These are phyloP conservation scores for Primulina tabacum DNA, from an alignment of 257 asterid species.

Conservation along the genomic window DNA sequence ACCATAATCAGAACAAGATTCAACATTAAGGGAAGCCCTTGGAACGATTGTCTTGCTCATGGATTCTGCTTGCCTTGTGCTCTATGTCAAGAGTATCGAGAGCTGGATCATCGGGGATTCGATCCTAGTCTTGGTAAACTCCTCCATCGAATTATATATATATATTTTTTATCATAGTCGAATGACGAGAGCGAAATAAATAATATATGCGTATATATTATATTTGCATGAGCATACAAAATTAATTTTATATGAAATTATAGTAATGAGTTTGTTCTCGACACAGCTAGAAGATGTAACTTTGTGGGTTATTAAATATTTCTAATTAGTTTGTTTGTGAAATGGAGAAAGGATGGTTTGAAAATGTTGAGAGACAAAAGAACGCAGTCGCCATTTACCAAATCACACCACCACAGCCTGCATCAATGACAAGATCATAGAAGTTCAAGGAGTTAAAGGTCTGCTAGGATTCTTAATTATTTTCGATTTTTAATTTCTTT, in stretches of 20 bases:
- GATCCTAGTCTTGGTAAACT: conserved; percentile 32
- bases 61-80: conserved; percentile 24
- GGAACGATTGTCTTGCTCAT: conserved; percentile 30
- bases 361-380: conserved; percentile 29
- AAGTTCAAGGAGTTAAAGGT: neutral
- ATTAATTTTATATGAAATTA: too few relatives aligned
- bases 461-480: too few relatives aligned
- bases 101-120: conserved; percentile 33
- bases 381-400: conserved; percentile 27
- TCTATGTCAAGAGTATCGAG: conserved; percentile 35
- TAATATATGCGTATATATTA: too few relatives aligned
- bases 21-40: conserved; percentile 25
- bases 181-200: too few relatives aligned
- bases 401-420: conserved; percentile 27
- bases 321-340: neutral
- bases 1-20: conserved; percentile 27
- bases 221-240: too few relatives aligned
- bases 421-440: neutral
- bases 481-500: too few relatives aligned
- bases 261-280: too few relatives aligned
- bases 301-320: neutral
- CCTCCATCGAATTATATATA: neutral
- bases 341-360: conserved; percentile 26
- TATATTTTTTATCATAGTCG: neutral
- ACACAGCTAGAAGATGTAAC: too few relatives aligned